Evolutionary conservation across 1,139 yeast genomes (phyloP).

Genomic region (Nadsonia starkeyi-henricii): DNA sequence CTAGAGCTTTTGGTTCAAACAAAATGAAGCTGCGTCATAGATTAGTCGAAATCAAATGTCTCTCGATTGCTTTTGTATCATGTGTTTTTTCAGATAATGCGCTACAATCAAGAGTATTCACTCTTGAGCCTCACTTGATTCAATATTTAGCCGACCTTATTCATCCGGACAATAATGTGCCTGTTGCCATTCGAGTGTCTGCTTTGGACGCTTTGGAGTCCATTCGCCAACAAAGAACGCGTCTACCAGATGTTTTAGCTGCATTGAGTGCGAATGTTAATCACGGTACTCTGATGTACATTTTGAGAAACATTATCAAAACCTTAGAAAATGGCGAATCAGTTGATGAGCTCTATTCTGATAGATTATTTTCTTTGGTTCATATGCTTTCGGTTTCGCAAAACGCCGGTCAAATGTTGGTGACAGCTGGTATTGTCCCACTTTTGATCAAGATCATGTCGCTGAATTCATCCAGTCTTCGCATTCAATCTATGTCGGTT

Average conservation of each 20-base stretch:
- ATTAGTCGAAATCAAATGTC: constrained; percentile 49
- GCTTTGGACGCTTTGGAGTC: constrained; percentile 61
- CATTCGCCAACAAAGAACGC: constrained; percentile 51
- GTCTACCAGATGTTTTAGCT: constrained; percentile 67
- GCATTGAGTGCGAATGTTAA: constrained; percentile 84
- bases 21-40: constrained; percentile 42
- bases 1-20: constrained; percentile 57
- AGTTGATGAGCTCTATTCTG: constrained; percentile 19
- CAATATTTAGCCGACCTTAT: constrained; percentile 58
- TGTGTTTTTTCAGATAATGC: constrained; percentile 33
- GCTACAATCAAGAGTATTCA: constrained; percentile 53
- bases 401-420: constrained; percentile 26
- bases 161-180: constrained; percentile 43
- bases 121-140: constrained; percentile 62
- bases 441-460: constrained; percentile 51
- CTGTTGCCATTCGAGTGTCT: constrained; percentile 36
- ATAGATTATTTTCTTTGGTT: constrained; percentile 18
- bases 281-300: constrained; percentile 70
- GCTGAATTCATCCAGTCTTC: constrained; percentile 34
- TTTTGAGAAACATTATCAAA: constrained; percentile 46
- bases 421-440: constrained; percentile 60
- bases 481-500: constrained; percentile 52
- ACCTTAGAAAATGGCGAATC: constrained; percentile 28
- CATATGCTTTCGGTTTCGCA: constrained; percentile 17
- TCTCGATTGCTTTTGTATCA: constrained; percentile 51